phyloP scores from a whole-genome alignment of 768 basidiomycete species.

The Hygrophorus pudorinus region DNA sequence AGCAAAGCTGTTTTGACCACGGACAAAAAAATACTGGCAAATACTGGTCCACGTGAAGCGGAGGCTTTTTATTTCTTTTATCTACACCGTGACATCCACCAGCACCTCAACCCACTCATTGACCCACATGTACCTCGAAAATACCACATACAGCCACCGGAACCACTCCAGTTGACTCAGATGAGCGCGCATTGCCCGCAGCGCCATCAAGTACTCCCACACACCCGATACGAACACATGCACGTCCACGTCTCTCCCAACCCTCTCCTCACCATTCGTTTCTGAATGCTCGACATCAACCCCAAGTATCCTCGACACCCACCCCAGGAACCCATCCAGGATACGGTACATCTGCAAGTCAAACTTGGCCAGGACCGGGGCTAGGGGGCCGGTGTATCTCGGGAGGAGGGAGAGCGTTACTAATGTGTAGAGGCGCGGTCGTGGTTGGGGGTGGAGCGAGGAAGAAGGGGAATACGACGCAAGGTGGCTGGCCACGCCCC shows the following conservation, averaged over 20 bases:
- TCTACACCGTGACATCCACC: no score
- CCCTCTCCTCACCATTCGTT: neutral
- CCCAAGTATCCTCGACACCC: no score
- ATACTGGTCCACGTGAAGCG: no score
- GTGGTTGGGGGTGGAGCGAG: constrained; percentile 13
- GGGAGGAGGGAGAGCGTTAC: constrained; percentile 40
- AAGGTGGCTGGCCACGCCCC: constrained; percentile 41
- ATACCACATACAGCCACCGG: constrained; percentile 71
- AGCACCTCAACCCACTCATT: constrained; percentile 73
- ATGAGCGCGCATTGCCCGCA: constrained; percentile 67
- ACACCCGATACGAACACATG: constrained; percentile 50
- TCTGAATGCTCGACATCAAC: no score
- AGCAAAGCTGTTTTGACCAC: no score
- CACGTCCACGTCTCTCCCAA: constrained; percentile 3
- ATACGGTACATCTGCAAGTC: constrained; percentile 17
- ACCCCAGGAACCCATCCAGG: neutral
- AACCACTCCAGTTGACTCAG: constrained; percentile 80
- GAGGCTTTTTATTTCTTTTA: no score
- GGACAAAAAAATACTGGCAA: no score
- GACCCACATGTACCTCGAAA: constrained; percentile 89
- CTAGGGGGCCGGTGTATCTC: constrained; percentile 58
- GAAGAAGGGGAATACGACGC: neutral
- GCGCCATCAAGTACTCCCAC: constrained; percentile 41
- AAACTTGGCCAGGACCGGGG: constrained; percentile 40
- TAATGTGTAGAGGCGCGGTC: constrained; percentile 45